Conservation (phyloP, 495 filamentous ascomycete genomes). For the Aspergillus bridgeri region DNA sequence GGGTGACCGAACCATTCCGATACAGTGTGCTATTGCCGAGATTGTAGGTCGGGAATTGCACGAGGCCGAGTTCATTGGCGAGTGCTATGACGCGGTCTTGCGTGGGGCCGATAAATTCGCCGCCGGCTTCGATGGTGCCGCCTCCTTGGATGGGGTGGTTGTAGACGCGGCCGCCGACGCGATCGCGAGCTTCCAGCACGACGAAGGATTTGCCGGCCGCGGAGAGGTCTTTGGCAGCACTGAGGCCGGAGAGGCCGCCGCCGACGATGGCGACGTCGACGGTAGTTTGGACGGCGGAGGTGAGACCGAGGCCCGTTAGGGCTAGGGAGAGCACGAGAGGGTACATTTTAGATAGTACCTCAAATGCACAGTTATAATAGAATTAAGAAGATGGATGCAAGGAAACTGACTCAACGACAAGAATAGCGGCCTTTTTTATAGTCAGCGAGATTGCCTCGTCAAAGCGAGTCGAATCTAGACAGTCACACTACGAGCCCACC, state of each 20-base stretch:
- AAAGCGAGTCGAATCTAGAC: too few relatives aligned
- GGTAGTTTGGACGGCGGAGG: neutral
- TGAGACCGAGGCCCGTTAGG: neutral
- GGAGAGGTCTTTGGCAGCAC: conserved; percentile 15
- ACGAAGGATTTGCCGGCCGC: conserved; percentile 13
- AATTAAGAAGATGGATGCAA: too few relatives aligned
- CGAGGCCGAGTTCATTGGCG: conserved; percentile 7
- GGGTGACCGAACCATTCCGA: conserved; percentile 7
- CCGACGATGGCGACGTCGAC: conserved; percentile 21
- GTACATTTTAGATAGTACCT: too few relatives aligned
- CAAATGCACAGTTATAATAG: too few relatives aligned
- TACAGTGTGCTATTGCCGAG: conserved; percentile 8
- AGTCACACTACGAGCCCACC: too few relatives aligned
- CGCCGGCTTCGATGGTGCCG: conserved; percentile 11
- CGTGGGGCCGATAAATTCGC: conserved; percentile 16
- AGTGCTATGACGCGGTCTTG: conserved; percentile 16
- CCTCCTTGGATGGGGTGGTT: conserved; percentile 3
- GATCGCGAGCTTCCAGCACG: conserved; percentile 22
- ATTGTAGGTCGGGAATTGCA: conserved; percentile 13
- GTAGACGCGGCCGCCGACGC: conserved; percentile 19
- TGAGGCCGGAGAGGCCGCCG: conserved; percentile 21
- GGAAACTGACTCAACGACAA: too few relatives aligned
- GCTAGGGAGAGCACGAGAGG: neutral
- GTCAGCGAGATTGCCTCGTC: too few relatives aligned
- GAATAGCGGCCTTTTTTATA: too few relatives aligned